Conservation (phyloP, 345 rosid species). For the Psidium guajava region DNA sequence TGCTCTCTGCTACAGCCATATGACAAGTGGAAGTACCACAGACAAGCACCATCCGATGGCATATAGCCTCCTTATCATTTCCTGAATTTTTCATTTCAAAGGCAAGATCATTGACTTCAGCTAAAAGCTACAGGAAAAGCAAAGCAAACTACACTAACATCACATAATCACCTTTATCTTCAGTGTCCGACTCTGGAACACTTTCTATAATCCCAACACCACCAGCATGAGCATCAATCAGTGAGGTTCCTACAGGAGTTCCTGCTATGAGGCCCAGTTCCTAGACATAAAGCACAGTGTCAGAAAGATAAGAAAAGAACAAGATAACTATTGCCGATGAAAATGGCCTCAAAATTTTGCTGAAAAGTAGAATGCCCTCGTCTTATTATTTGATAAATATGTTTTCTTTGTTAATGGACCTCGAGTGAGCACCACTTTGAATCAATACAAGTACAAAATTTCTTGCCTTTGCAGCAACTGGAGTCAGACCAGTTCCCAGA, state of each 20-base stretch:
- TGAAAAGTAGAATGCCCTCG: background rate
- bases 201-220: constrained; percentile 97
- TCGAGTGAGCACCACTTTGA: constrained; percentile 30
- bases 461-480: constrained; percentile 91
- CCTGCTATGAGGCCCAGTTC: constrained; percentile 75
- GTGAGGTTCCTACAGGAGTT: constrained; percentile 80
- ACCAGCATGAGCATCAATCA: constrained; percentile 99
- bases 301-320: background rate
- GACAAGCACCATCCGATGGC: constrained; percentile 76
- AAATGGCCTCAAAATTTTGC: background rate
- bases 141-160: background rate
- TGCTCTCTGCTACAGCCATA: constrained; percentile 80
- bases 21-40: constrained; percentile 98
- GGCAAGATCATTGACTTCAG: background rate
- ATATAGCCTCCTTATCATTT: constrained; percentile 51
- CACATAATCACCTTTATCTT: constrained; percentile 38
- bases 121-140: background rate
- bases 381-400: background rate
- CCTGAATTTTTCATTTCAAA: constrained; percentile 12
- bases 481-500: constrained; percentile 80
- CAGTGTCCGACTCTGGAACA: constrained; percentile 28
- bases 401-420: constrained; percentile 7
- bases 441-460: constrained; percentile 18
- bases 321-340: background rate
- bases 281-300: constrained; percentile 23